Evolutionary conservation across 306 rosid species (phyloP), one percentile per base, ranked within the genome.

Genomic region (Vachellia collinsii): DNA sequence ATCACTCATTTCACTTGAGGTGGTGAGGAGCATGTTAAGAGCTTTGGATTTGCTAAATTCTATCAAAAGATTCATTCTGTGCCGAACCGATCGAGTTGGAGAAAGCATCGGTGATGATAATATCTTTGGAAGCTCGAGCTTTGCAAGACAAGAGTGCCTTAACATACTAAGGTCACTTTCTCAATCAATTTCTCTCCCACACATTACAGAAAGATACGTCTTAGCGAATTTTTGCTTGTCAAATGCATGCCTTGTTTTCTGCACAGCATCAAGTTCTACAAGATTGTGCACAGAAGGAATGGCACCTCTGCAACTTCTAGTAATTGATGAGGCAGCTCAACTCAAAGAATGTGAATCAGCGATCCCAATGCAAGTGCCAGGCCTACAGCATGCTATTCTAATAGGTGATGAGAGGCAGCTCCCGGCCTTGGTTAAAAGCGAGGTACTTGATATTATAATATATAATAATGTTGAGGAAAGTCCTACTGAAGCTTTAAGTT

Each of bases 241-340:
- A 79, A 44, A 78, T n/a, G 88, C 92, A 5, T 65, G 80, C 65
- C 77, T 90, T 47, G 65, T 85, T 75, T 90, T 90, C 80, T 88
- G 94, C 63, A 87, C 93, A 3, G 87, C 85, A n/a, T 51, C 91
- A 29, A 46, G 85, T 80, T 86, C 91, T 22, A 10, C 79, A 7
- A 86, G 71, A 62, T 43, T 90, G 81, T 74, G 38, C 77, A 7
- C 39, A 3, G 37, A 44, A 72, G 74, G 10, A 20, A 75, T 39
- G 68, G 7, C 22, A 17, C 86, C 84, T 2, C 14, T 86, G 3
- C 79, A 84, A 53, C 71, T 82, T 42, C 44, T 90, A 66, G 86
- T 90, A 20, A 83, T 90, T 61, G 94, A 90, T 51, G 94, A 90
- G 79, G 91, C 89, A 36, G 94, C 90, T 3, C 87, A 84, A 63